phyloP scores from a whole-genome alignment of 495 filamentous ascomycete genomes.

The Neurospora sp. region DNA sequence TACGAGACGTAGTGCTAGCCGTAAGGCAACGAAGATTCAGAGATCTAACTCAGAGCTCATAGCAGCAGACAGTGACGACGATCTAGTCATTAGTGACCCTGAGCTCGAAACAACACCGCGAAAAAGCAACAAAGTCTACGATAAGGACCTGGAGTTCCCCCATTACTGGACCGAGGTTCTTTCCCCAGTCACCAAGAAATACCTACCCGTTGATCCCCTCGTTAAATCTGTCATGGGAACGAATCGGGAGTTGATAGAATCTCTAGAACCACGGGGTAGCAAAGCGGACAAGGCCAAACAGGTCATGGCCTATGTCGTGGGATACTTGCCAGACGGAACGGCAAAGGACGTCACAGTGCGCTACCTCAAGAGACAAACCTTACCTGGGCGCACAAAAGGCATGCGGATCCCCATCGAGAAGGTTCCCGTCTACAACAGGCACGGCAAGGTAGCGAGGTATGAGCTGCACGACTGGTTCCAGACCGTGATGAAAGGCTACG shows the following conservation, averaged over 20 bases:
- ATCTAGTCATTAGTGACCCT: conserved; percentile 27
- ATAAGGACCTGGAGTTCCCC: conserved; percentile 67
- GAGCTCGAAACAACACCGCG: conserved; percentile 8
- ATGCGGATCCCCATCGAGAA: conserved; percentile 67
- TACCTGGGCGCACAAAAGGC: conserved; percentile 88
- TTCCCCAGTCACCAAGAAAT: conserved; percentile 67
- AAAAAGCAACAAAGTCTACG: conserved; percentile 33
- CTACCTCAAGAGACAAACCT: conserved; percentile 73
- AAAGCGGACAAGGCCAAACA: conserved; percentile 80
- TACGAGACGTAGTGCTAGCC: conserved; percentile 32
- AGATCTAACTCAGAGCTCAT: conserved; percentile 29
- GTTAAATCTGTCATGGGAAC: conserved; percentile 57
- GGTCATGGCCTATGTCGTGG: conserved; percentile 85
- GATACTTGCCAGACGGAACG: conserved; percentile 71
- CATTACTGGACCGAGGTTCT: conserved; percentile 90
- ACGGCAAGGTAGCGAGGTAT: conserved; percentile 59
- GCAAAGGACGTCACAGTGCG: conserved; percentile 93
- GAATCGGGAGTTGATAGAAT: conserved; percentile 57
- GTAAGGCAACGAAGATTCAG: conserved; percentile 22
- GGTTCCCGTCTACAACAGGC: conserved; percentile 61
- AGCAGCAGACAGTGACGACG: conserved; percentile 29
- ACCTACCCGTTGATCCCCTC: conserved; percentile 67
- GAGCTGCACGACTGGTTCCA: conserved; percentile 84
- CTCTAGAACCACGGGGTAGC: conserved; percentile 72
- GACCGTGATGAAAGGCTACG: conserved; percentile 61